phyloP scores from a whole-genome alignment of 2,329 filamentous ascomycete genomes.

The Hymenoscyphus fructigenus region DNA sequence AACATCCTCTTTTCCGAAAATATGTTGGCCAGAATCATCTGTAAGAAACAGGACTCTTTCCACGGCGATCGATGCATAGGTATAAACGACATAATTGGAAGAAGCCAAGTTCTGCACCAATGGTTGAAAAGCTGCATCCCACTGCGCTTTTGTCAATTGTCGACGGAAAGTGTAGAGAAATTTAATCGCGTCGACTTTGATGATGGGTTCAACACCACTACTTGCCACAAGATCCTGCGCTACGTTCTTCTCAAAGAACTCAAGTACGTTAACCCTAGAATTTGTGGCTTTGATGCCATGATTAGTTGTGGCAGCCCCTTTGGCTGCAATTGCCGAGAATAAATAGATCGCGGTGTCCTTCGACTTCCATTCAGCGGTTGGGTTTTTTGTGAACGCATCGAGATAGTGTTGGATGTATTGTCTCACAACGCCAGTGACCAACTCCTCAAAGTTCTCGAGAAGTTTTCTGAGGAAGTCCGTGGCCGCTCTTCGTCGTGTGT shows the following conservation, averaged over 20 bases:
- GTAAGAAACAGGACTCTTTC: slow-evolving; percentile 86
- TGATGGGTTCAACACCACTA: slow-evolving; percentile 71
- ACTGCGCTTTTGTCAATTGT: slow-evolving; percentile 87
- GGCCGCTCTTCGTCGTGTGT: slow-evolving; percentile 86
- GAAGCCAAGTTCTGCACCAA: slow-evolving; percentile 89
- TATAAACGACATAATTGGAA: slow-evolving; percentile 93
- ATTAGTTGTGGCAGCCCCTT: slow-evolving; percentile 80
- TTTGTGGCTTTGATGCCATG: slow-evolving; percentile 93
- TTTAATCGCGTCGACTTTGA: slow-evolving; percentile 98
- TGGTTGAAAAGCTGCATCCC: slow-evolving; percentile 84
- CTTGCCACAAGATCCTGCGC: slow-evolving; percentile 81
- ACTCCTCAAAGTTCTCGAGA: slow-evolving; percentile 80
- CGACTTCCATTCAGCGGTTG: slow-evolving; percentile 79
- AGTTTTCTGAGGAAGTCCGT: slow-evolving; percentile 92
- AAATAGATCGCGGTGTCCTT: slow-evolving; percentile 99
- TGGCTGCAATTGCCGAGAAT: slow-evolving; percentile 90
- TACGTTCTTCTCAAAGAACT: slow-evolving; percentile 93
- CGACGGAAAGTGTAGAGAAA: slow-evolving; percentile 97
- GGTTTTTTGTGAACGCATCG: slow-evolving; percentile 66
- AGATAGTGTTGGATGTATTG: slow-evolving; percentile 87
- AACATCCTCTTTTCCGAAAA: slow-evolving; percentile 79
- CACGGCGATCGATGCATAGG: slow-evolving; percentile 94
- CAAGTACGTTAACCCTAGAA: slow-evolving; percentile 79
- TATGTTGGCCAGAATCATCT: slow-evolving; percentile 69
- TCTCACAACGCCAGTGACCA: slow-evolving; percentile 84